These are phyloP conservation scores for Cucurbitaria berberidis DNA, from an alignment of 2,329 filamentous ascomycete genomes.

Conservation along the genomic window DNA sequence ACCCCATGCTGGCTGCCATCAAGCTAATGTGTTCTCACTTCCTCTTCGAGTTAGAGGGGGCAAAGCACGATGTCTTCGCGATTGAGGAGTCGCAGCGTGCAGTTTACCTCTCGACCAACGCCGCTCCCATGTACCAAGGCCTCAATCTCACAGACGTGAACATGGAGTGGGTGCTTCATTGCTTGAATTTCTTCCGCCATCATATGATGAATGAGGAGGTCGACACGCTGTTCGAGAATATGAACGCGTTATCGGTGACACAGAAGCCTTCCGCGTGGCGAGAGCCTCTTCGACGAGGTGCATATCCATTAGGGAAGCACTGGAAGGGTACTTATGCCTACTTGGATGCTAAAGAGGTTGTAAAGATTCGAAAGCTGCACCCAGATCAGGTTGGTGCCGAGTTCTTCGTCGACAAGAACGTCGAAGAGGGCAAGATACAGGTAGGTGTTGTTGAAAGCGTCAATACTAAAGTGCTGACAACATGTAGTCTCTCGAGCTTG, in stretches of 20 bases:
- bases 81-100: slow-evolving; percentile 55
- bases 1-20: slow-evolving; percentile 32
- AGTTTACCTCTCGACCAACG: slow-evolving; percentile 49
- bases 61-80: slow-evolving; percentile 33
- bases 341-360: slow-evolving; percentile 34
- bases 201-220: slow-evolving; percentile 53
- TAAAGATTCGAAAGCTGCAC: slow-evolving; percentile 18
- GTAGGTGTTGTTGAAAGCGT: slow-evolving; percentile 14
- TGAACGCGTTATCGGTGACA: slow-evolving; percentile 41
- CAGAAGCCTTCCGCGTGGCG: slow-evolving; percentile 55
- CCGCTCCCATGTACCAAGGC: slow-evolving; percentile 52
- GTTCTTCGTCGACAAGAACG: slow-evolving; percentile 40
- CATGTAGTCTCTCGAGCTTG: slow-evolving; percentile 41
- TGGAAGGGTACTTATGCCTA: slow-evolving; percentile 61
- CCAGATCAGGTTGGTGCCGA: slow-evolving; percentile 26
- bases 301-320: slow-evolving; percentile 47
- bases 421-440: slow-evolving; percentile 38
- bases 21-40: slow-evolving; percentile 44
- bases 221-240: slow-evolving; percentile 46
- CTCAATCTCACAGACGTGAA: slow-evolving; percentile 49
- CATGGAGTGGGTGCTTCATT: slow-evolving; percentile 55
- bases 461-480: slow-evolving; percentile 17
- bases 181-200: slow-evolving; percentile 61
- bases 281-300: slow-evolving; percentile 42
- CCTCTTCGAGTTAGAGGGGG: slow-evolving; percentile 28